Base-by-base conservation (phyloP, 768 basidiomycete species). In the Pilatotrama ljubarskyi region DNA sequence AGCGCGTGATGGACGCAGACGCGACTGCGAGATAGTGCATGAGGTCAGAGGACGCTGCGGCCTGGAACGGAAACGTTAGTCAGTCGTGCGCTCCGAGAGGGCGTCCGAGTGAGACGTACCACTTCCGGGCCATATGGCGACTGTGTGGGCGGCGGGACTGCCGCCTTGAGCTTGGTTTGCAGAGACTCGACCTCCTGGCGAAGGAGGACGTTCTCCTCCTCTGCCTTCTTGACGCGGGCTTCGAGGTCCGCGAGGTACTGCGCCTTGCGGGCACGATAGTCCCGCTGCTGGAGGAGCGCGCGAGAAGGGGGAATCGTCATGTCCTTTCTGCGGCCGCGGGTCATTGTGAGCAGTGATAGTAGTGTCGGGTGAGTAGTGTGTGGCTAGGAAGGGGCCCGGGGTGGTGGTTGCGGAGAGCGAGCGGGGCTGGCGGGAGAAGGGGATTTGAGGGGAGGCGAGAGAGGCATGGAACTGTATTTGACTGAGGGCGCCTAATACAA, bases 321-420 rank as follows among this genome's bases (percentile, higher is more conserved):
- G 72, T 87, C 84, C 71, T 84, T 85, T 72, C 85, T 84, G 65
- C 85, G 82, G 42, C 85, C 85, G 71, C 85, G 77, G 51, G 84
- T 82, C 85, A 87, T 86, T 61, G 60, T 47, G 50, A 42, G 63
- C 8, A 18, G 46, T 40, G 46, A 20, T 18, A 15, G 46, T 26
- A 24, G 52, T 44, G 7, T 22, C 15, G 25, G 17, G 35, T 37
- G 55, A 6, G 54, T 13, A 26, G 54, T 37, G 17, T 32, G 42
- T 51, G 41, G 47, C 32, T 13, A 55, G 37, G 55, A n/a, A 41
- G 37, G 36, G 54, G 22, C 18, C 43, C 44, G 36, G 18, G 58
- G 40, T 22, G 38, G 11, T 22, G 50, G 50, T 35, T 40, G 18
- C 32, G 46, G 47, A n/a, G 60, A 41, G 53, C 6, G 51, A 43